Evolutionary conservation across 805 yeast genomes (phyloP).

Genomic region (Myxozyma kluyveri): DNA sequence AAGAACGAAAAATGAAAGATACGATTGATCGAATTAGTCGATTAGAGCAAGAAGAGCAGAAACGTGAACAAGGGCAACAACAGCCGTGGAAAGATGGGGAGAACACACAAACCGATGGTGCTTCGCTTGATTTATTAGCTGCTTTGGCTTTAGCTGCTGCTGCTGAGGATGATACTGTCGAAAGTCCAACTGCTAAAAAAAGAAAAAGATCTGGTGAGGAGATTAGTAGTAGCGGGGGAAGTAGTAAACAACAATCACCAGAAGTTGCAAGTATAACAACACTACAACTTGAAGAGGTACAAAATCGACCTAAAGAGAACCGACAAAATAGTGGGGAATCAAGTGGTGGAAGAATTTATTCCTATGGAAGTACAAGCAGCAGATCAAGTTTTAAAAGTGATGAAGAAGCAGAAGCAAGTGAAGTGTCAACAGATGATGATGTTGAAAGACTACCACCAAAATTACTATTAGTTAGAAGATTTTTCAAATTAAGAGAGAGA

Average conservation of each 20-base stretch:
- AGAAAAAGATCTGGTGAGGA: constrained; percentile 6
- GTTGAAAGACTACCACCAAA: constrained; percentile 27
- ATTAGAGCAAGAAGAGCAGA: constrained; percentile 22
- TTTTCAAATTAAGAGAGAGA: constrained; percentile 17
- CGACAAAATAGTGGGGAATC: not conserved
- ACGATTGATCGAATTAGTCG: constrained; percentile 23
- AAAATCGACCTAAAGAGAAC: not conserved
- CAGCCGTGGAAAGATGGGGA: not conserved
- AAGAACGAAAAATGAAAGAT: constrained; percentile 26
- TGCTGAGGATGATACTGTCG: too few species aligned
- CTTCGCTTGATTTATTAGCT: too few species aligned
- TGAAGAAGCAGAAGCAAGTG: constrained; percentile 19
- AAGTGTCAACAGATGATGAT: constrained; percentile 26
- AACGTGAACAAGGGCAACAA: constrained; percentile 1
- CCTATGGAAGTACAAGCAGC: constrained; percentile 1
- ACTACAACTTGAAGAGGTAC: not conserved
- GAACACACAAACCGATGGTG: constrained; percentile 1
- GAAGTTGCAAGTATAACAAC: not conserved
- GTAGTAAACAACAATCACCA: not conserved
- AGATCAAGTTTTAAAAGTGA: not conserved
- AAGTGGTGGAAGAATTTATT: not conserved
- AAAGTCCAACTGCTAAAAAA: constrained; percentile 6
- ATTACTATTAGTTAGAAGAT: constrained; percentile 22
- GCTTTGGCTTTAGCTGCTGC: too few species aligned
- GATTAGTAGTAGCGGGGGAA: not conserved